These are phyloP conservation scores for Monosporascus cannonballus DNA, from an alignment of 2,329 filamentous ascomycete species.

Conservation along the genomic window DNA sequence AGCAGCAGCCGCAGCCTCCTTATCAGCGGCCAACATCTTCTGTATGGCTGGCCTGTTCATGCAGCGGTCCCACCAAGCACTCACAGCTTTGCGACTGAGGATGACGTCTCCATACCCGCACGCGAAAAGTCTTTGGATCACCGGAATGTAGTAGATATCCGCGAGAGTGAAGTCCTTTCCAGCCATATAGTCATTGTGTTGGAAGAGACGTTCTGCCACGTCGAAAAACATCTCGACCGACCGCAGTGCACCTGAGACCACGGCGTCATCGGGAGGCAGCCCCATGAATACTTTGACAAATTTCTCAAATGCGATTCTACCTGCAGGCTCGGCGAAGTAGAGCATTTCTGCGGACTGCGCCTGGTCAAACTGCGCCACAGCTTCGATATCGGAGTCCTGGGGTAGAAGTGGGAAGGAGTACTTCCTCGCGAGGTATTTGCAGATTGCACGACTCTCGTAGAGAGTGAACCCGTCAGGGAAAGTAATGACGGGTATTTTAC, in stretches of 20 bases:
- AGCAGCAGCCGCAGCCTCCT: constrained; percentile 23
- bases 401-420: too few relatives aligned
- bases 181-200: constrained; percentile 1
- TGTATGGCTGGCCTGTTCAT: constrained; percentile 31
- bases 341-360: constrained; percentile 33
- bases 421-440: too few relatives aligned
- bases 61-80: constrained; percentile 35
- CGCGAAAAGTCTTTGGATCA: constrained; percentile 35
- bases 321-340: constrained; percentile 38
- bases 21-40: constrained; percentile 29
- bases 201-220: constrained; percentile 32
- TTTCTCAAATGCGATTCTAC: constrained; percentile 38
- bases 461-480: too few relatives aligned
- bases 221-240: constrained; percentile 37
- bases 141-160: constrained; percentile 42
- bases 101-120: constrained; percentile 33
- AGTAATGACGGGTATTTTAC: too few relatives aligned
- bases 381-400: too few relatives aligned
- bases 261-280: constrained; percentile 33
- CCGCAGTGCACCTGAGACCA: constrained; percentile 30
- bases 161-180: constrained; percentile 14
- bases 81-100: constrained; percentile 28
- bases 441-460: too few relatives aligned
- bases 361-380: constrained; percentile 32
- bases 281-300: constrained; percentile 39